Percentiles rank a stretch among this genome's conserved stretches.
Conservation (phyloP, 768 basidiomycete genomes). For the Russula brevipes region DNA sequence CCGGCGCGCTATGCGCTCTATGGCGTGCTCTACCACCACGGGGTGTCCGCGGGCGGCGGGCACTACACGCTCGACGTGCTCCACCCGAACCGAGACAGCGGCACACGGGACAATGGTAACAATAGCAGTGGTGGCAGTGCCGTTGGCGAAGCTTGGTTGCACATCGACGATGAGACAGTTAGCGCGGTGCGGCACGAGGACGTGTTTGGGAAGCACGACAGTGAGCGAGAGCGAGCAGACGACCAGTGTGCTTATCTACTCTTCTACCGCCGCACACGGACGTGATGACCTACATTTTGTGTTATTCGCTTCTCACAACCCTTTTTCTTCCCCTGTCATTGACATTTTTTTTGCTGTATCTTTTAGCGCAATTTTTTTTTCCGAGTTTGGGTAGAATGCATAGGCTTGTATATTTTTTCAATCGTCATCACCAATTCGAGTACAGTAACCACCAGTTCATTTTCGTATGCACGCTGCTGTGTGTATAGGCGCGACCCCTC, state of each 20-base stretch:
- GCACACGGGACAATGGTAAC: not conserved
- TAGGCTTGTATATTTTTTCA: conserved; percentile 11
- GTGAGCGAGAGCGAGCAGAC: conserved; percentile 39
- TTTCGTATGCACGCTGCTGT: not conserved
- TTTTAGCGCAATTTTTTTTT: conserved; percentile 17
- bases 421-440: conserved; percentile 4
- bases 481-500: not conserved
- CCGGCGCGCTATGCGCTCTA: conserved; percentile 67
- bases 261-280: conserved; percentile 61
- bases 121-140: conserved; percentile 24
- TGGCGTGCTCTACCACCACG: conserved; percentile 92
- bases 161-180: conserved; percentile 90
- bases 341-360: conserved; percentile 15
- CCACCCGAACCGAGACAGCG: conserved; percentile 58
- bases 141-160: conserved; percentile 73
- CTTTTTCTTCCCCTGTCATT: not conserved
- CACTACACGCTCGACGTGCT: conserved; percentile 94
- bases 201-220: conserved; percentile 48
- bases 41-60: conserved; percentile 81
- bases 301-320: not conserved
- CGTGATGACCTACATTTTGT: conserved; percentile 11
- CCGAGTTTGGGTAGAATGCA: conserved; percentile 18
- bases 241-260: conserved; percentile 83
- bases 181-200: conserved; percentile 67
- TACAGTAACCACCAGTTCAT: not conserved